phyloP scores from a whole-genome alignment of 345 rosid genomes.

The Excoecaria cochinchinensis region DNA sequence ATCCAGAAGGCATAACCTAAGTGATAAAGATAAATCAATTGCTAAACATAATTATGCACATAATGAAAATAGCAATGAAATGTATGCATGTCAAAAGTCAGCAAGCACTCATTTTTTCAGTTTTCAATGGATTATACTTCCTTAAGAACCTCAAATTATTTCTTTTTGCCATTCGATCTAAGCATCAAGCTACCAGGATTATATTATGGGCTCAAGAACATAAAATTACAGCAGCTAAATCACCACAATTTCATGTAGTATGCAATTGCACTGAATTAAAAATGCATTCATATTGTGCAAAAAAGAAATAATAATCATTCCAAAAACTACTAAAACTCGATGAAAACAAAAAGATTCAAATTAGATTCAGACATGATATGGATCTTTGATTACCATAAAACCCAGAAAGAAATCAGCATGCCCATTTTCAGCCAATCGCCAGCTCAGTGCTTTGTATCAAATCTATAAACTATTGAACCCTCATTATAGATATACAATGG shows the following conservation, averaged over 20 bases:
- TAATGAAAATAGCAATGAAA: neutral
- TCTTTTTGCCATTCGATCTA: neutral
- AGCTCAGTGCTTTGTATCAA: too few relatives aligned
- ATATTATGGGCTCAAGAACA: neutral
- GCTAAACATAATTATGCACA: neutral
- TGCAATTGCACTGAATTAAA: slow-evolving; percentile 28
- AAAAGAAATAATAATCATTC: slow-evolving; percentile 23
- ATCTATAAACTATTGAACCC: too few relatives aligned
- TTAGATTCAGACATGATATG: slow-evolving; percentile 42
- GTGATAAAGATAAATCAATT: neutral
- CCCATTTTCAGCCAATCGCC: too few relatives aligned
- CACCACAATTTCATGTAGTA: slow-evolving; percentile 10
- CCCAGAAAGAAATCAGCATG: too few relatives aligned
- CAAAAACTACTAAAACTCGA: slow-evolving; percentile 22
- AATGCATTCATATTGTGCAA: slow-evolving; percentile 27
- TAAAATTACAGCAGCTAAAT: slow-evolving; percentile 2
- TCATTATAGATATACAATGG: too few relatives aligned
- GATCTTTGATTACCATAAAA: slow-evolving; percentile 49
- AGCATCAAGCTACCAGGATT: neutral
- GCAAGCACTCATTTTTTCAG: neutral
- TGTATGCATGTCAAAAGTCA: neutral
- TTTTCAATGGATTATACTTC: neutral
- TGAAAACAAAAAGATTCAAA: slow-evolving; percentile 24
- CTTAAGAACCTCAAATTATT: neutral
- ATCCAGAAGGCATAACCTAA: too few relatives aligned